Conservation (phyloP, 2,329 filamentous ascomycete genomes). For the Cryphonectria japonica region DNA sequence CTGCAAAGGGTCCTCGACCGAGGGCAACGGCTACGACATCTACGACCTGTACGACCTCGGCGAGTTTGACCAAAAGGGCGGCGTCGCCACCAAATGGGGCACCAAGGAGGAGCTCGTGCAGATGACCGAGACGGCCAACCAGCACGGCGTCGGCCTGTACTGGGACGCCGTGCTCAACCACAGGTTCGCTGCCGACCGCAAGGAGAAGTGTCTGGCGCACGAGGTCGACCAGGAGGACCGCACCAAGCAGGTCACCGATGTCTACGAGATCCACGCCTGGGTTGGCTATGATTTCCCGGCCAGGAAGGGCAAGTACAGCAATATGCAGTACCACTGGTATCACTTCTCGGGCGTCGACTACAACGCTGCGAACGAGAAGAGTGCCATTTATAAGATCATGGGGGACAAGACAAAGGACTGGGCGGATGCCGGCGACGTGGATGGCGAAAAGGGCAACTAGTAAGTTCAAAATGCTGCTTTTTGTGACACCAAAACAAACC, state of each 20-base stretch:
- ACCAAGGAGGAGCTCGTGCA: conserved; percentile 63
- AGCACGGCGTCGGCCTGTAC: conserved; percentile 62
- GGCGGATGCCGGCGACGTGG: conserved; percentile 63
- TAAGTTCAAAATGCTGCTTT: conserved; percentile 28
- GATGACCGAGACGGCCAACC: conserved; percentile 56
- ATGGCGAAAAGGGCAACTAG: conserved; percentile 66
- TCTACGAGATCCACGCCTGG: conserved; percentile 72
- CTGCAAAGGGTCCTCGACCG: conserved; percentile 67
- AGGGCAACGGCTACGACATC: conserved; percentile 70
- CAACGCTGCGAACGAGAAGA: conserved; percentile 60
- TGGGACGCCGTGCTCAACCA: conserved; percentile 79
- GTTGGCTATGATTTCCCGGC: conserved; percentile 70
- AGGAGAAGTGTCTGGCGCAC: conserved; percentile 64
- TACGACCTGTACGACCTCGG: conserved; percentile 73
- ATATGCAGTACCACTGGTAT: conserved; percentile 69
- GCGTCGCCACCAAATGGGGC: conserved; percentile 70
- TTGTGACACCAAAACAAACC: no score
- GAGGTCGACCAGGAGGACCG: conserved; percentile 67
- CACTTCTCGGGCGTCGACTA: conserved; percentile 74
- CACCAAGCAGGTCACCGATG: conserved; percentile 57
- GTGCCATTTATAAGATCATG: conserved; percentile 70
- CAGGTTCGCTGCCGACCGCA: conserved; percentile 71
- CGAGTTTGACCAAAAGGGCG: conserved; percentile 75
- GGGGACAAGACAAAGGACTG: conserved; percentile 65
- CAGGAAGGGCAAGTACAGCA: conserved; percentile 63